phyloP scores from a whole-genome alignment of 2,329 filamentous ascomycete species.

The Diaporthe amygdali region DNA sequence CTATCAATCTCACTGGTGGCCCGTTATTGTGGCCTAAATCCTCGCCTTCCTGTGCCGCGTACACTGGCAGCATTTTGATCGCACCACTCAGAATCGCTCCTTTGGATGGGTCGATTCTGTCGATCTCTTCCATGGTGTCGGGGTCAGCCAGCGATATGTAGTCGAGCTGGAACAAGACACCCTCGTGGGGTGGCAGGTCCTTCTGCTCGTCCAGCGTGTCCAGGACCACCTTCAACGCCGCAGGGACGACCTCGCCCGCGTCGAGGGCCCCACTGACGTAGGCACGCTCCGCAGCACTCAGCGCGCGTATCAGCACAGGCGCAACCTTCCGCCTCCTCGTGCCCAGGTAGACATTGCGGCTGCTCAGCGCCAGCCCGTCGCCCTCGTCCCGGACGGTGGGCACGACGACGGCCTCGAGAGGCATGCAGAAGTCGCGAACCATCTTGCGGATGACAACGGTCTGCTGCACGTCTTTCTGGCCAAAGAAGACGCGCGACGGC shows the following conservation, averaged over 20 bases:
- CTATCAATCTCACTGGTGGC: conserved; percentile 85
- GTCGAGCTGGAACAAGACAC: conserved; percentile 81
- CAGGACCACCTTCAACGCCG: conserved; percentile 67
- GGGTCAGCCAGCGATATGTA: conserved; percentile 93
- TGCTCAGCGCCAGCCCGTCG: conserved; percentile 90
- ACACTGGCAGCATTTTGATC: conserved; percentile 85
- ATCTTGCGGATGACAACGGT: conserved; percentile 87
- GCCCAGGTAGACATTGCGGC: conserved; percentile 92
- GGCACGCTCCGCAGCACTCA: conserved; percentile 72
- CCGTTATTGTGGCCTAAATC: conserved; percentile 75
- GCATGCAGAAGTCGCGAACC: conserved; percentile 85
- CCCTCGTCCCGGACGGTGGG: conserved; percentile 69
- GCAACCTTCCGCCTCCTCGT: conserved; percentile 73
- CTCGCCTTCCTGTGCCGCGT: conserved; percentile 72
- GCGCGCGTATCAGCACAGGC: conserved; percentile 71
- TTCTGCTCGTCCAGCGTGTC: conserved; percentile 65
- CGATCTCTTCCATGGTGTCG: conserved; percentile 79
- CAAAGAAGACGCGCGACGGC: conserved; percentile 86
- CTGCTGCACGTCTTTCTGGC: conserved; percentile 97
- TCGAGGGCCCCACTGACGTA: conserved; percentile 62
- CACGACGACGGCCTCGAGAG: conserved; percentile 75
- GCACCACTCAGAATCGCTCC: conserved; percentile 91
- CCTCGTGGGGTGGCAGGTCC: conserved; percentile 59
- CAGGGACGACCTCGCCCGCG: conserved; percentile 72
- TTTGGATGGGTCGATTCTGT: conserved; percentile 68